Evolutionary conservation across 176 grass and related monocot species (phyloP).

Genomic region (maize (Zea mays)): DNA sequence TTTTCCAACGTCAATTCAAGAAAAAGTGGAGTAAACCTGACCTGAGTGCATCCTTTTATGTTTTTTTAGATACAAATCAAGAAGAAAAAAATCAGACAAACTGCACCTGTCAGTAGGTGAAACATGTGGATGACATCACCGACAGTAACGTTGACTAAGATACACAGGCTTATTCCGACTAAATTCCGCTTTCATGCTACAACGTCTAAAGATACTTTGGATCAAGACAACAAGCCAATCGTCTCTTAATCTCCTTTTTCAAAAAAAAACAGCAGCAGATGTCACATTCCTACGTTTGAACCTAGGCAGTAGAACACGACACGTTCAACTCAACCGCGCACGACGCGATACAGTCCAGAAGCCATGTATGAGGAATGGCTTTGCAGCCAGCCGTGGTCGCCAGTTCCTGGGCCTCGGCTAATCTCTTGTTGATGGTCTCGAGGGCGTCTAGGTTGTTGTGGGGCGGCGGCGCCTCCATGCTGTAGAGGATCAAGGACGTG

Average conservation of each 20-base stretch:
- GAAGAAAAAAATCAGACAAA: background rate
- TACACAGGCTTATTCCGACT: constrained; percentile 6
- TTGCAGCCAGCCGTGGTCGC: constrained; percentile 49
- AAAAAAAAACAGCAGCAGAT: background rate
- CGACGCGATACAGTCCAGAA: constrained; percentile 88
- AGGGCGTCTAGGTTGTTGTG: constrained; percentile 33
- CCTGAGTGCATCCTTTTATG: background rate
- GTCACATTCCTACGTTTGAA: constrained; percentile 8
- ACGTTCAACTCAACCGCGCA: constrained; percentile 52
- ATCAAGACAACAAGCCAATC: constrained; percentile 6
- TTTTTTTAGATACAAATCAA: background rate
- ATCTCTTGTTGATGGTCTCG: constrained; percentile 61
- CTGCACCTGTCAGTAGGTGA: constrained; percentile 32
- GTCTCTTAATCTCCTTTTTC: background rate
- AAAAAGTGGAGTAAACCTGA: background rate
- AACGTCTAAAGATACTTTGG: constrained; percentile 17
- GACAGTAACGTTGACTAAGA: constrained; percentile 6
- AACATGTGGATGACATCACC: constrained; percentile 24
- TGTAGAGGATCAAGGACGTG: constrained; percentile 70
- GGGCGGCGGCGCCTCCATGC: constrained; percentile 54
- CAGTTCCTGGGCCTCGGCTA: constrained; percentile 62
- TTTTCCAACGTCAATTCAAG: background rate
- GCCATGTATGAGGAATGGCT: constrained; percentile 79
- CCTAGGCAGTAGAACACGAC: background rate
- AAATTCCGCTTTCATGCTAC: constrained; percentile 12